Evolutionary conservation across 1,284 basidiomycete genomes (phyloP).

Genomic region (Ganoderma sp.): DNA sequence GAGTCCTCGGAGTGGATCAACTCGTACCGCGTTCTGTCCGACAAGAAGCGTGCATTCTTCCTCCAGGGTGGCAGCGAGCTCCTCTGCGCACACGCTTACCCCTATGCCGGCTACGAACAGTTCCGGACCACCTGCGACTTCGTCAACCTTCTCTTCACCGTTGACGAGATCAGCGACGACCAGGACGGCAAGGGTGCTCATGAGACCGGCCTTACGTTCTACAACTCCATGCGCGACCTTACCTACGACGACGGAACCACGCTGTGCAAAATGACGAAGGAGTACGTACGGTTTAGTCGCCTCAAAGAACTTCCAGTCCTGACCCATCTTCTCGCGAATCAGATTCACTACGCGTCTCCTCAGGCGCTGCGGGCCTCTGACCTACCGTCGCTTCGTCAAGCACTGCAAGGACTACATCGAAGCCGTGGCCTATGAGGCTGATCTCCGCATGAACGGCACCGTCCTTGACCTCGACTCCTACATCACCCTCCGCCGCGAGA

Average conservation of each 20-base stretch:
- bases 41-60: conserved; percentile 66
- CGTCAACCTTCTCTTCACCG: conserved; percentile 68
- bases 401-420: conserved; percentile 63
- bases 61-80: conserved; percentile 65
- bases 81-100: conserved; percentile 66
- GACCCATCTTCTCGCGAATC: conserved; percentile 14
- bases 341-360: conserved; percentile 61
- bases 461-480: conserved; percentile 61
- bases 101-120: conserved; percentile 61
- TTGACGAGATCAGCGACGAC: conserved; percentile 75
- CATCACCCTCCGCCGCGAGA: conserved; percentile 64
- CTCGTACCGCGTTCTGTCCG: conserved; percentile 62
- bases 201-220: conserved; percentile 57
- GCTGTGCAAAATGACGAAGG: conserved; percentile 63
- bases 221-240: conserved; percentile 57
- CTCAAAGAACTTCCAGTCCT: conserved; percentile 1
- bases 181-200: conserved; percentile 62
- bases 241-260: conserved; percentile 60
- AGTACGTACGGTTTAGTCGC: conserved; percentile 48
- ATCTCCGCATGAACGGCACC: conserved; percentile 59
- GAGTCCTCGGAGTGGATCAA: conserved; percentile 69
- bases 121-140: conserved; percentile 70
- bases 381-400: conserved; percentile 55
- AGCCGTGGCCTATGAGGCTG: conserved; percentile 62
- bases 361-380: conserved; percentile 49